Base-by-base conservation (phyloP, 371 early-diverging fungal species). In the Coemansia sp. region DNA sequence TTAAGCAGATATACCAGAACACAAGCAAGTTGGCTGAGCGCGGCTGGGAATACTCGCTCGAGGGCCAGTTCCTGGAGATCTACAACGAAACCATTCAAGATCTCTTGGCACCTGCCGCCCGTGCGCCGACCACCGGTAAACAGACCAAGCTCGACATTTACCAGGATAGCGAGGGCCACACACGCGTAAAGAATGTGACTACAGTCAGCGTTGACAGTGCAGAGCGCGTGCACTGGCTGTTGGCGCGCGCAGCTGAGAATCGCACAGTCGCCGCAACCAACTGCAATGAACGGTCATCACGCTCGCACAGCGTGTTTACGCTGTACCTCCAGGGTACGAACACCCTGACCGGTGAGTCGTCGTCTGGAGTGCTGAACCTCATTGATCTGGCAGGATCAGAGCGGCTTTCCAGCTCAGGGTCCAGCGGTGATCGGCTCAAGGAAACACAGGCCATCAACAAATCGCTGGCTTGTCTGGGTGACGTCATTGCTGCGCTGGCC, bases 341-440 rank as follows among this genome's bases (percentile, higher is more conserved):
- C 78, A 29, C 81, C 0, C 65, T 85, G 7, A 91, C 92, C 0
- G 85, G 84, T 15, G 94, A 96, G 78, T 74, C 75, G 4, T 83
- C 84, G 15, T 78, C 83, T 17, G 97, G 98, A 3, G 82, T 88
- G 12, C 84, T 99, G 29, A 94, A 94, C 65, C 83, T 99, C 71
- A 93, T 99, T 58, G 99, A 99, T 78, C 78, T 99, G 56, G 99
- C 99, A 11, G 99, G 99, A n/a, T 94, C 93, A 12, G 99, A 99
- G 83, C 83, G 98, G 40, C 81, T 99, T 15, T 85, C 90, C 0
- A 78, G 84, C 62, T 95, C 95, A 0, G 94, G 94, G 9, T 93
- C 97, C 0, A 91, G 89, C 19, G 97, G 98, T 15, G 92, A 94
- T 54, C 82, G 97, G 46, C 82, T 99, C 46, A 91, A 90, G 73